Base-by-base conservation (phyloP, 768 basidiomycete species). In the Antrodiella citrinella region DNA sequence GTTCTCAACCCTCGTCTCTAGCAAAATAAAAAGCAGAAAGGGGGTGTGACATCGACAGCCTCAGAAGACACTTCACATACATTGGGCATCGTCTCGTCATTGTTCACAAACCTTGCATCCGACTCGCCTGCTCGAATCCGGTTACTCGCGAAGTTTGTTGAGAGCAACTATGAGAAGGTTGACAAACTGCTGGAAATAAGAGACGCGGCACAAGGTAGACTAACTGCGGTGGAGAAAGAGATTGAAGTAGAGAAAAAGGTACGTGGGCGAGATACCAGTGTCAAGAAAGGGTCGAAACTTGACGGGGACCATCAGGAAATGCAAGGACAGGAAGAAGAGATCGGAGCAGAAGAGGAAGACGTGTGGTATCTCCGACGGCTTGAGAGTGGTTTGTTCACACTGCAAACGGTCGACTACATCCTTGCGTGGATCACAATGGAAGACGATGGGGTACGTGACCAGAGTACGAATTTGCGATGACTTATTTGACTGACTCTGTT, bases 381-480 rank as follows among this genome's bases (percentile, higher is more conserved):
- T 26, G 92, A 96, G 51, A 82, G 83, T 2, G 96, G 96, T 0
- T 67, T 96, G 41, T 92, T 88, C 62, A 86, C 85, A 1, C 67
- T 98, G 5, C 95, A 98, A 60, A 91, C 84, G 15, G 78, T 91
- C 38, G 95, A 98, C 65, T 97, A 94, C 58, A 87, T 97, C 52
- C 67, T 97, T 35, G 92, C 88, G 4, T 99, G 96, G 96, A 67
- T 97, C 22, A 77, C 82, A 49, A 94, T 97, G 93, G 96, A 99
- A 68, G 95, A 98, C 58, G 95, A 98, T 59, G 96, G 95, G 30
- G 96, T 96, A 69, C 50, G 88, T 67, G 9, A 40, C 18, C n/a
- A n/a, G n/a, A n/a, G n/a, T n/a, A n/a, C n/a, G n/a, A n/a, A n/a
- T n/a, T n/a, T n/a, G n/a, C n/a, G n/a, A n/a, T 35, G 30, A 26